These are phyloP conservation scores for Thraustochytrium sp. DNA, from an alignment of 352 stramenopile genomes.

Conservation along the genomic window DNA sequence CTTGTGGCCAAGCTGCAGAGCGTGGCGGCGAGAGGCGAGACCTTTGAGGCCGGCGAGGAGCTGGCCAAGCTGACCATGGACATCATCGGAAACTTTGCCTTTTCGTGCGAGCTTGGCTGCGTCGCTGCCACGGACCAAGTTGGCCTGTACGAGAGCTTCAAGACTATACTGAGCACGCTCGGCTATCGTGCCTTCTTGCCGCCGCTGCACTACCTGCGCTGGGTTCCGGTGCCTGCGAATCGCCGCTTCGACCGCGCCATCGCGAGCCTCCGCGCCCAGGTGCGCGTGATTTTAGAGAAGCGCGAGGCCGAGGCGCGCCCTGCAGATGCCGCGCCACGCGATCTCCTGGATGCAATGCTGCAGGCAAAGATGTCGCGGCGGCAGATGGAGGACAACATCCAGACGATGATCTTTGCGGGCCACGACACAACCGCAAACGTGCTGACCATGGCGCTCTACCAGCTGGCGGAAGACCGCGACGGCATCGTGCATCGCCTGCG, in stretches of 20 bases:
- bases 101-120: neutral
- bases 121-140: neutral
- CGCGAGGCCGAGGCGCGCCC: neutral
- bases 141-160: neutral
- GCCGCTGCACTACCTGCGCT: neutral
- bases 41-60: neutral
- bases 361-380: neutral
- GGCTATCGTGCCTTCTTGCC: neutral
- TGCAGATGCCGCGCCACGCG: too few relatives aligned
- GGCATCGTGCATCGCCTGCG: too few relatives aligned
- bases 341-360: neutral
- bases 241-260: neutral
- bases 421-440: neutral
- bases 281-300: neutral
- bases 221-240: neutral
- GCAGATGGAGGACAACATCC: neutral
- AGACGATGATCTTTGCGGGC: neutral
- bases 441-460: too few relatives aligned
- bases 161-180: neutral
- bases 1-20: neutral
- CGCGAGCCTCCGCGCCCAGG: neutral
- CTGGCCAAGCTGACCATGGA: conserved; percentile 12
- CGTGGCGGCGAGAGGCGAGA: too few relatives aligned
- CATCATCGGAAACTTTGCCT: neutral
- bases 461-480: too few relatives aligned